Evolutionary conservation across 2,329 filamentous ascomycete genomes (phyloP).

Genomic region (Beauveria brongniartii): DNA sequence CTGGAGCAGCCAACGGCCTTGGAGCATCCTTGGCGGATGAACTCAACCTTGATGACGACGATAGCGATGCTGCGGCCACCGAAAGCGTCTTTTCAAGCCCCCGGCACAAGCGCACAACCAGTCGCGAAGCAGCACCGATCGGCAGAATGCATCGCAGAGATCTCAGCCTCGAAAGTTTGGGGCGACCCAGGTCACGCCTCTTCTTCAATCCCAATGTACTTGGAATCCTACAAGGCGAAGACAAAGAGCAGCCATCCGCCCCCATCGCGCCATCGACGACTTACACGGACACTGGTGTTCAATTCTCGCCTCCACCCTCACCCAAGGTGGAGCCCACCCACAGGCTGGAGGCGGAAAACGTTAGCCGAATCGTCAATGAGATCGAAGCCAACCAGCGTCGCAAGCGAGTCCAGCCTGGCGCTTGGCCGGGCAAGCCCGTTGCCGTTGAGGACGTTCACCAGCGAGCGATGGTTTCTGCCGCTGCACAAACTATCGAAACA

Average conservation of each 20-base stretch:
- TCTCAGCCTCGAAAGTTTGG: conserved; percentile 50
- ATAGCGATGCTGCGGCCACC: conserved; percentile 65
- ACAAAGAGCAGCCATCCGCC: conserved; percentile 33
- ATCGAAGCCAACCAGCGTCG: conserved; percentile 67
- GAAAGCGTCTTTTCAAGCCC: conserved; percentile 50
- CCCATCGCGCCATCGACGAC: conserved; percentile 19
- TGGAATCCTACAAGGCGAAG: conserved; percentile 47
- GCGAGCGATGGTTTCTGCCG: conserved; percentile 53
- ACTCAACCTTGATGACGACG: conserved; percentile 77
- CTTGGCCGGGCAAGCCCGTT: conserved; percentile 32
- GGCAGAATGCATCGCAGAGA: conserved; percentile 44
- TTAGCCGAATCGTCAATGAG: conserved; percentile 37
- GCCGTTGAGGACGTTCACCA: conserved; percentile 39
- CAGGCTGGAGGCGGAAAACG: conserved; percentile 34
- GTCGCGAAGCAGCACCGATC: conserved; percentile 45
- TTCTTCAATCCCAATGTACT: conserved; percentile 47
- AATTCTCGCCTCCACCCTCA: conserved; percentile 77
- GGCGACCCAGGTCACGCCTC: conserved; percentile 44
- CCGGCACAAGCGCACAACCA: conserved; percentile 44
- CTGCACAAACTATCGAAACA: conserved; percentile 54
- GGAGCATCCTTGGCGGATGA: conserved; percentile 84
- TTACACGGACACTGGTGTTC: conserved; percentile 68
- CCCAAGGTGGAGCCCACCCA: conserved; percentile 41
- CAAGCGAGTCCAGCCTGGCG: conserved; percentile 52
- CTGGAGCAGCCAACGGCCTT: conserved; percentile 46